Percentiles rank a stretch among this genome's conserved stretches.
These are phyloP conservation scores for Acarospora socialis DNA, from an alignment of 2,329 filamentous ascomycete species.

Conservation along the genomic window DNA sequence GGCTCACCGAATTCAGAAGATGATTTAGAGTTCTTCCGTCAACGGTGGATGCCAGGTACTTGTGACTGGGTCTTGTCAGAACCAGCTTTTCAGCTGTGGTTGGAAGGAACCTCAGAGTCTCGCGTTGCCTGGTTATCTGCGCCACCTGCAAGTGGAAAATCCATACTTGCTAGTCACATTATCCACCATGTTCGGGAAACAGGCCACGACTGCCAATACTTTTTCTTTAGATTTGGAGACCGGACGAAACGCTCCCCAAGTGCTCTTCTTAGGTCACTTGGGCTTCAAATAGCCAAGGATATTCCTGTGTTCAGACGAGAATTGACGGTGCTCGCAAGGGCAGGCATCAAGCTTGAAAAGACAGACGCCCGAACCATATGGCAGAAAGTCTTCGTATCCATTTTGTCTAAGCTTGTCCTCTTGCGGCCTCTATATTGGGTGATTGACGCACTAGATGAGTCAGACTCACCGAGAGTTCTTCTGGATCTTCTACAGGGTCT, in stretches of 20 bases:
- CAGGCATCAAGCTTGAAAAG: slow-evolving; percentile 16
- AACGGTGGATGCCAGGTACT: slow-evolving; percentile 8
- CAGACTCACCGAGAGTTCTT: slow-evolving; percentile 17
- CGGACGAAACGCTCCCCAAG: slow-evolving; percentile 15
- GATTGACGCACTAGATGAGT: slow-evolving; percentile 28
- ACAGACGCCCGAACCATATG: slow-evolving; percentile 19
- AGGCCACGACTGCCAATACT: slow-evolving; percentile 15
- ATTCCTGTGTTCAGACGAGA: slow-evolving; percentile 11
- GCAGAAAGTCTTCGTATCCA: slow-evolving; percentile 21
- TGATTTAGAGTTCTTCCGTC: slow-evolving; percentile 8
- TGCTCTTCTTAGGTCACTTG: slow-evolving; percentile 16
- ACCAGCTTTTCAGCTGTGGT: slow-evolving; percentile 6
- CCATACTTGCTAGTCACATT: slow-evolving; percentile 18
- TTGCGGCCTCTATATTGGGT: slow-evolving; percentile 24
- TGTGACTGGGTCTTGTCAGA: slow-evolving; percentile 12
- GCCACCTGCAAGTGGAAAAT: slow-evolving; percentile 21
- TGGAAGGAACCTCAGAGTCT: slow-evolving; percentile 1
- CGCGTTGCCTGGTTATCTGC: slow-evolving; percentile 19
- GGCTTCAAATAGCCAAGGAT: slow-evolving; percentile 17
- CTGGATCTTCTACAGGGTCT: slow-evolving; percentile 19
- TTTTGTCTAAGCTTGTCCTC: slow-evolving; percentile 17
- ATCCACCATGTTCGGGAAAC: slow-evolving; percentile 15
- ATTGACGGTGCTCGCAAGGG: slow-evolving; percentile 15
- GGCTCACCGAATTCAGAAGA: slow-evolving; percentile 3
- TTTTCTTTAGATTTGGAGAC: slow-evolving; percentile 20